These are phyloP conservation scores for Fusarium sp. DNA, from an alignment of 2,329 filamentous ascomycete genomes.

Conservation along the genomic window DNA sequence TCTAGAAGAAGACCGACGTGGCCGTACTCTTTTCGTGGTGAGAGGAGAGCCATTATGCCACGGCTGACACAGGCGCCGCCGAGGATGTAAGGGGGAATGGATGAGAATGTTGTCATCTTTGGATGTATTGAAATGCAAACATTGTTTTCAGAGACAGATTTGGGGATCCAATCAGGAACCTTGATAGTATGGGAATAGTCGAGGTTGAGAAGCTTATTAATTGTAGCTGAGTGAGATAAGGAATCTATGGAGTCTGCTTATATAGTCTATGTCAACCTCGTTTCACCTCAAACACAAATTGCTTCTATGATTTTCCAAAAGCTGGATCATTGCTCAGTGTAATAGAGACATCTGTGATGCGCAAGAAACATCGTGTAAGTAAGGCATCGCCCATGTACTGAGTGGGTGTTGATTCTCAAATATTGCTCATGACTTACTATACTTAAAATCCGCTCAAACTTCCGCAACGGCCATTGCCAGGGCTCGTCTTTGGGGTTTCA, in stretches of 20 bases:
- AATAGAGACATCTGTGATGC: neutral
- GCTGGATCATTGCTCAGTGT: fast-evolving
- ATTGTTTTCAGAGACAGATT: neutral
- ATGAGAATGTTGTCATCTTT: slow-evolving; percentile 36
- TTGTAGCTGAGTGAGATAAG: neutral
- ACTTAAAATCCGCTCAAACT: neutral
- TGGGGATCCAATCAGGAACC: neutral
- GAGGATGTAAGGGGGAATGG: slow-evolving; percentile 34
- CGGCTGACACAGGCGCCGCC: slow-evolving; percentile 37
- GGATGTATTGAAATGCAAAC: neutral
- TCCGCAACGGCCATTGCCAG: neutral
- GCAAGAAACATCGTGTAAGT: neutral
- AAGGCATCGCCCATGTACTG: too few relatives aligned
- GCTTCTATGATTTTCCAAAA: neutral
- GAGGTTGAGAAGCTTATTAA: neutral
- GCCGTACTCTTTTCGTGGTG: slow-evolving; percentile 35
- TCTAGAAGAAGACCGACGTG: slow-evolving; percentile 39
- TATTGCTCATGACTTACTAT: neutral
- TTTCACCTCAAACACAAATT: neutral
- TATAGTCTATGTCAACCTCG: neutral
- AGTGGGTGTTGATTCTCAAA: fast-evolving
- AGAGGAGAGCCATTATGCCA: slow-evolving; percentile 38
- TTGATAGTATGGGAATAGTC: neutral
- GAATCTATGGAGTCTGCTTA: neutral
- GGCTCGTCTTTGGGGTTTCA: neutral